These are phyloP conservation scores for Paxillus ammoniavirescens DNA, from an alignment of 768 basidiomycete genomes.

Conservation along the genomic window DNA sequence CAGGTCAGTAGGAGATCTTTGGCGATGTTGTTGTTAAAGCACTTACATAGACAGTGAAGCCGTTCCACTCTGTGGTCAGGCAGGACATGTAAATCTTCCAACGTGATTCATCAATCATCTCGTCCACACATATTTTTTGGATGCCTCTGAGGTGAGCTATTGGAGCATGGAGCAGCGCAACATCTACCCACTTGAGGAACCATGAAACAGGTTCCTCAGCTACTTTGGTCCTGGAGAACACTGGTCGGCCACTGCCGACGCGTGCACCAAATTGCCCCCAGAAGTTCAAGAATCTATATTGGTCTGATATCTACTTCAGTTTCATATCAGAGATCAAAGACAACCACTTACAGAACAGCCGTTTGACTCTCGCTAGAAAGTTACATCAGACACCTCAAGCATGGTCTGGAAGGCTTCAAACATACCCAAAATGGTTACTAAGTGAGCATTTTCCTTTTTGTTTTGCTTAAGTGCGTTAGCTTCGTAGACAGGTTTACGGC, in stretches of 20 bases:
- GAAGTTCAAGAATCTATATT: constrained; percentile 33
- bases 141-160: constrained; percentile 39
- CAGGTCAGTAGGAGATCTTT: not conserved
- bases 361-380: not conserved
- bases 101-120: constrained; percentile 31
- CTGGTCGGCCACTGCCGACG: constrained; percentile 25
- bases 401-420: too few relatives aligned
- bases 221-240: constrained; percentile 1
- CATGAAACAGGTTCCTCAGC: not conserved
- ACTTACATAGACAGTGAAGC: constrained; percentile 43
- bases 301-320: constrained; percentile 13
- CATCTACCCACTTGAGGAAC: constrained; percentile 26
- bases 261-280: constrained; percentile 37
- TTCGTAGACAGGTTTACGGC: too few relatives aligned
- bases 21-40: not conserved
- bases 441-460: too few relatives aligned
- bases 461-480: too few relatives aligned
- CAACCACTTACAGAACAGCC: not conserved
- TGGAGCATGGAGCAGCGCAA: constrained; percentile 44
- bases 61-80: constrained; percentile 24
- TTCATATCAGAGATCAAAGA: not conserved
- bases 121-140: constrained; percentile 45
- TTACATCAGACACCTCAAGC: not conserved
- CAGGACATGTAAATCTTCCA: constrained; percentile 29
- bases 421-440: too few relatives aligned